These are phyloP conservation scores for Nitzschia sp. DNA, from an alignment of 108 stramenopile genomes.

Conservation along the genomic window DNA sequence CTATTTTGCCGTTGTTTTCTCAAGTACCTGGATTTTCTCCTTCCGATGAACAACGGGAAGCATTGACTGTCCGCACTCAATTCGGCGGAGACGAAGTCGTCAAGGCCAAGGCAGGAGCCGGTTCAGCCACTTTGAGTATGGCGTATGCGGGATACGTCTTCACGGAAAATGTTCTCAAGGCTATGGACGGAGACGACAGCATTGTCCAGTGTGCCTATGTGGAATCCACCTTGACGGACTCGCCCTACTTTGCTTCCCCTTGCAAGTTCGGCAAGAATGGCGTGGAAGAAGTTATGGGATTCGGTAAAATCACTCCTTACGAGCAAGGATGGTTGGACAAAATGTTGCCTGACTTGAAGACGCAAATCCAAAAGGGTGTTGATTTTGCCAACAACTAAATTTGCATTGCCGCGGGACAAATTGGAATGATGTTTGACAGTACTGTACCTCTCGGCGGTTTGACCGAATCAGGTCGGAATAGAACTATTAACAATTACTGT, in stretches of 20 bases:
- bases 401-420: too few species aligned
- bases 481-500: too few species aligned
- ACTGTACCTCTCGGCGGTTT: too few species aligned
- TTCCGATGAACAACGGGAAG: constrained; percentile 85
- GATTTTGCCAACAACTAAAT: constrained; percentile 88
- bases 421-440: too few species aligned
- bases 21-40: constrained; percentile 90
- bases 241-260: constrained; percentile 94
- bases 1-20: constrained; percentile 97
- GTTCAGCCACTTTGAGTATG: constrained; percentile 97
- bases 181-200: constrained; percentile 86
- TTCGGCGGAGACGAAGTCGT: constrained; percentile 99
- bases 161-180: constrained; percentile 91
- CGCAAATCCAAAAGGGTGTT: constrained; percentile 95
- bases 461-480: too few species aligned
- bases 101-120: constrained; percentile 99
- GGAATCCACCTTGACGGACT: constrained; percentile 90
- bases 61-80: constrained; percentile 93
- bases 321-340: constrained; percentile 96
- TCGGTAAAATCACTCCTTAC: constrained; percentile 86
- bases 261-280: constrained; percentile 94
- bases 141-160: constrained; percentile 97
- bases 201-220: constrained; percentile 95
- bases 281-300: constrained; percentile 89
- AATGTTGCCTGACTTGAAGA: constrained; percentile 94